Evolutionary conservation across 163 green algal genomes (phyloP), one percentile per base, ranked within the genome.

Genomic region (Chloroidium sp.): DNA sequence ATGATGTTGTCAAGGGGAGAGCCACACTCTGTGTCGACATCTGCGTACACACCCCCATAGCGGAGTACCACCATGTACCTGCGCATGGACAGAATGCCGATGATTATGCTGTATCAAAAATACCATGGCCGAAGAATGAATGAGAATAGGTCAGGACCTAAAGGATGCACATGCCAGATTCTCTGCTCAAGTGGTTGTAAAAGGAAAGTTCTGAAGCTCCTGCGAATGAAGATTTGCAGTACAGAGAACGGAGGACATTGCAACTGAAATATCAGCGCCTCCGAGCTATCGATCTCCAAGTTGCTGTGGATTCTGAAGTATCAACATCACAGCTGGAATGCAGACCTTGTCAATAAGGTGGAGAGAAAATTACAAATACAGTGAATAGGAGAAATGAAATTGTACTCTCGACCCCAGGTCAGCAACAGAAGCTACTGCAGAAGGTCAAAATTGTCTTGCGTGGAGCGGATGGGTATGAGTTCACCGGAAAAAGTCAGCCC

Each of bases 21-120:
- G 57, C 79, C 74, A 84, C 88, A 93, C 84, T 95, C 92, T 14
- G 90, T 91, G 82, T 97, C 94, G 6, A 95, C 86, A 84, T 97
- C 94, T 36, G 94, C 93, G 80, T 97, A 97, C 62, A 96, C 89
- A 3, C 94, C 94, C 2, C 94, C 94, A 6, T 90, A 69, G 0
- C 88, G 87, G 75, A 97, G 81, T 0, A 97, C 82, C 0, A 95
- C 91, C 89, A 97, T 89, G 85, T 97, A 97, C 69, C 92, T 92
- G 86, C 77, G 83, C 1, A 10, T 3, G 3, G 76, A 60, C 6
- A 59, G 0, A 14, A 74, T 6, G 36, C 36, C 36, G 36, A 36
- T 36, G 36, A 36, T 36, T 36, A 36, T 36, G 36, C 36, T n/a
- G 36, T 59, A 14, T 57, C 67, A 72, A n/a, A 10, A 6, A 6